Evolutionary conservation across 352 stramenopile genomes (phyloP).

Genomic region (Phytopythium boreale): DNA sequence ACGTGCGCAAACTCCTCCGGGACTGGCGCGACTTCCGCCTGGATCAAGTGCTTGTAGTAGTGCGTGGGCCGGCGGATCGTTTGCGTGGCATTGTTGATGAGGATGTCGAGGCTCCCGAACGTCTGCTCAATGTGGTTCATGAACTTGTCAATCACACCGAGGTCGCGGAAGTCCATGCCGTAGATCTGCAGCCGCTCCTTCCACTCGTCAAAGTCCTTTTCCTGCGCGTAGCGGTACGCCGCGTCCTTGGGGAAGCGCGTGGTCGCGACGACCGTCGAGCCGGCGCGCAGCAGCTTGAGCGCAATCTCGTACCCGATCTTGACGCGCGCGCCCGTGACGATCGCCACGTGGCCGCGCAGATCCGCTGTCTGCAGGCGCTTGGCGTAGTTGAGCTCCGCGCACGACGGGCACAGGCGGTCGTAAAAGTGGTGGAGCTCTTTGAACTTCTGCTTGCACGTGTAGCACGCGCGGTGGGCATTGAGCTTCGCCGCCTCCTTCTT

Average conservation of each 20-base stretch:
- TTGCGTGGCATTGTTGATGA: constrained; percentile 97
- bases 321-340: constrained; percentile 92
- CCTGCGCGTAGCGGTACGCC: constrained; percentile 78
- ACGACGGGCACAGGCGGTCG: constrained; percentile 92
- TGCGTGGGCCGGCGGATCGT: constrained; percentile 91
- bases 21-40: constrained; percentile 61
- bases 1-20: constrained; percentile 43
- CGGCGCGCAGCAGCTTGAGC: constrained; percentile 90
- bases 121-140: constrained; percentile 81
- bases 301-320: constrained; percentile 96
- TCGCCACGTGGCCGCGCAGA: constrained; percentile 70
- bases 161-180: constrained; percentile 93
- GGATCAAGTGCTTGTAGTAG: constrained; percentile 91
- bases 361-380: constrained; percentile 91
- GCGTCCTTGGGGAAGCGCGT: constrained; percentile 94
- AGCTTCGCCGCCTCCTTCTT: constrained; percentile 36
- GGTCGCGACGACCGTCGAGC: constrained; percentile 87
- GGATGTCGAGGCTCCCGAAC: constrained; percentile 85
- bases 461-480: constrained; percentile 92
- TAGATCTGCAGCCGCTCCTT: constrained; percentile 89
- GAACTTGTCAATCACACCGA: constrained; percentile 92
- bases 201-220: constrained; percentile 82
- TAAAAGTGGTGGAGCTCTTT: constrained; percentile 93
- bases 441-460: constrained; percentile 93
- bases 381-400: constrained; percentile 91